phyloP scores from a whole-genome alignment of 129 eudicot genomes.

The Tagetes patula region DNA sequence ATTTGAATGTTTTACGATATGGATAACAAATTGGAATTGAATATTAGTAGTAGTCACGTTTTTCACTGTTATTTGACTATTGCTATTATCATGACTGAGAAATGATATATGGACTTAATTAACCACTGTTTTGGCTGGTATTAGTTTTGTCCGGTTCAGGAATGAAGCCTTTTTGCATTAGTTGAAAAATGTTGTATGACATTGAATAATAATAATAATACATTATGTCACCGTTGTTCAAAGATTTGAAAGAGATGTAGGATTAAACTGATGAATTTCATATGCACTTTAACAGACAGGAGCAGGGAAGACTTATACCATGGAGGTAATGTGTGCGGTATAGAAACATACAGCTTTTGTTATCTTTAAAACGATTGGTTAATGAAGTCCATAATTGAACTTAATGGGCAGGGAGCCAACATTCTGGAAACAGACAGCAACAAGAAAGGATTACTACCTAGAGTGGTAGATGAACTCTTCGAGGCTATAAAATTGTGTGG shows the following conservation, averaged over 20 bases:
- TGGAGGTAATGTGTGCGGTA: slow-evolving; percentile 68
- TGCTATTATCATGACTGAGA: neutral
- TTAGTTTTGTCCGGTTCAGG: neutral
- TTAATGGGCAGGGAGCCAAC: slow-evolving; percentile 59
- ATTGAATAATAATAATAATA: neutral
- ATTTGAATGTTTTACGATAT: slow-evolving; percentile 5
- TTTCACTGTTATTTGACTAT: slow-evolving; percentile 18
- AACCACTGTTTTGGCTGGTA: neutral
- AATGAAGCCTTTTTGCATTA: neutral
- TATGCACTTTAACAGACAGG: slow-evolving; percentile 63
- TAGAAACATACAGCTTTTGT: neutral
- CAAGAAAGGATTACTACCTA: slow-evolving; percentile 71
- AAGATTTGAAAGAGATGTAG: slow-evolving; percentile 17
- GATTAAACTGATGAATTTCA: slow-evolving; percentile 24
- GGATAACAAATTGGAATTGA: neutral
- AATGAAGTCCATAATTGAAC: slow-evolving; percentile 14
- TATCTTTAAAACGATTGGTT: neutral
- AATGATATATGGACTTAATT: neutral
- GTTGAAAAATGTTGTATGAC: slow-evolving; percentile 10
- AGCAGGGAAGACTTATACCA: slow-evolving; percentile 92
- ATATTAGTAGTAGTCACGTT: neutral
- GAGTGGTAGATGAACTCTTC: slow-evolving; percentile 81
- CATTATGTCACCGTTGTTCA: neutral
- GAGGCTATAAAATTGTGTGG: slow-evolving; percentile 45
- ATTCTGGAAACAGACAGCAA: slow-evolving; percentile 49